Percentiles rank a stretch among this genome's conserved stretches.
phyloP scores from a whole-genome alignment of 2,329 filamentous ascomycete species.

The Sporothrix dimorphospora region DNA sequence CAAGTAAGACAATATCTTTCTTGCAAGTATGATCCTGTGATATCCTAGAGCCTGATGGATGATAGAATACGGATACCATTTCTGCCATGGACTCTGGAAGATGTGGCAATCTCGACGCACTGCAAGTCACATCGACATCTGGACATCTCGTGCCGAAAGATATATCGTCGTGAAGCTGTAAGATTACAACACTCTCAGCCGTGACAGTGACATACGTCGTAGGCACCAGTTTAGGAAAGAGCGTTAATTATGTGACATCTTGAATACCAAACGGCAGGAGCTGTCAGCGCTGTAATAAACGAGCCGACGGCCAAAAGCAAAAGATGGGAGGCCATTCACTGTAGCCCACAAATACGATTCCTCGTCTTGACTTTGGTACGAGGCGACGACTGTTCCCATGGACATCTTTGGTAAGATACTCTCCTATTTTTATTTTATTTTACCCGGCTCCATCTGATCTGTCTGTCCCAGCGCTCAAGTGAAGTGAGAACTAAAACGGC shows the following conservation, averaged over 20 bases:
- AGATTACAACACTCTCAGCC: neutral
- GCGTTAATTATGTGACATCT: neutral
- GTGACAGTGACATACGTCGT: neutral
- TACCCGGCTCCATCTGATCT: neutral
- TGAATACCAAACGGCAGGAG: neutral
- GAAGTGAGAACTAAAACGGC: neutral
- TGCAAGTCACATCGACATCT: too few relatives aligned
- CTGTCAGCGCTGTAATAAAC: neutral
- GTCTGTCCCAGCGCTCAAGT: neutral
- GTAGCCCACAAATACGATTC: neutral
- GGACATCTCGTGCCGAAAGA: neutral
- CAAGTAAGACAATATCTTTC: too few relatives aligned
- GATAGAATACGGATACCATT: too few relatives aligned
- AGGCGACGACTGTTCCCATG: neutral
- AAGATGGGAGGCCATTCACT: neutral
- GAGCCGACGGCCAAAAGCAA: neutral
- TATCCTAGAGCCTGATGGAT: too few relatives aligned
- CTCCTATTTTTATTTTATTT: neutral
- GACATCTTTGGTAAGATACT: neutral
- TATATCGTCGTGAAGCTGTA: neutral
- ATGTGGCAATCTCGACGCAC: too few relatives aligned
- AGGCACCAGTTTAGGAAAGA: slow-evolving; percentile 12
- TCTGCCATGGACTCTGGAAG: too few relatives aligned
- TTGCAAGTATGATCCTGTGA: too few relatives aligned
- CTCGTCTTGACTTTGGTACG: neutral